These are phyloP conservation scores for Leccinum proliferum DNA, from an alignment of 1,284 basidiomycete species.

Conservation along the genomic window DNA sequence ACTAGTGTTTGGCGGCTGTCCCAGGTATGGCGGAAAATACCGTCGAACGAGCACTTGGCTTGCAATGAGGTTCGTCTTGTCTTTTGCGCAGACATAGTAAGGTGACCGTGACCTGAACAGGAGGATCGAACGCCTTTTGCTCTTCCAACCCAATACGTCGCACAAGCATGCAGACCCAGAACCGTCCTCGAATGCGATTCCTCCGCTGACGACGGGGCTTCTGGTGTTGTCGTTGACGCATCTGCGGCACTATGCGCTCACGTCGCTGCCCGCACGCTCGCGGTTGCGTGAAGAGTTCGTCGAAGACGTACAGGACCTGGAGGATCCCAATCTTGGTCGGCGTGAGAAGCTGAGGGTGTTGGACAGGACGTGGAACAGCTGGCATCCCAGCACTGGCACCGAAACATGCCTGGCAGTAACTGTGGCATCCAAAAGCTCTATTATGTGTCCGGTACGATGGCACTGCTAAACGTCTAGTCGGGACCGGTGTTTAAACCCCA, in stretches of 20 bases:
- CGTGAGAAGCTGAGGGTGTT: slow-evolving; percentile 74
- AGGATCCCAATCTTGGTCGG: slow-evolving; percentile 63
- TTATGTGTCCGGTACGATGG: no score
- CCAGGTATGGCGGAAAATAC: slow-evolving; percentile 48
- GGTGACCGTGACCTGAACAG: no score
- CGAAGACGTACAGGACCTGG: slow-evolving; percentile 82
- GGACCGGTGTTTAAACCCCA: no score
- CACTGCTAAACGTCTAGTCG: no score
- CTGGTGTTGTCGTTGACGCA: slow-evolving; percentile 69
- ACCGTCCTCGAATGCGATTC: slow-evolving; percentile 28
- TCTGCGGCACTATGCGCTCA: slow-evolving; percentile 59
- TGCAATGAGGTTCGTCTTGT: slow-evolving; percentile 48
- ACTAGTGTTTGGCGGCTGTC: slow-evolving; percentile 29
- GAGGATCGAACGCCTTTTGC: slow-evolving; percentile 56
- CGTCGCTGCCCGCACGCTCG: slow-evolving; percentile 48
- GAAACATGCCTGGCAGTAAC: no score
- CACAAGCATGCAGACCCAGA: slow-evolving; percentile 12
- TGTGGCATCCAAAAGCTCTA: no score
- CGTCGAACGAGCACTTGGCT: slow-evolving; percentile 51
- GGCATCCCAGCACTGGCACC: slow-evolving; percentile 32
- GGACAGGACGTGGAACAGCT: slow-evolving; percentile 89
- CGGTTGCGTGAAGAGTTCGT: slow-evolving; percentile 73
- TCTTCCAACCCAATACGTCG: slow-evolving; percentile 37
- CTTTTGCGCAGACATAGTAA: no score
- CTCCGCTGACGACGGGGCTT: slow-evolving; percentile 63